Conservation (phyloP, 2,329 filamentous ascomycete species). For the Chrysoporthe austroafricana region DNA sequence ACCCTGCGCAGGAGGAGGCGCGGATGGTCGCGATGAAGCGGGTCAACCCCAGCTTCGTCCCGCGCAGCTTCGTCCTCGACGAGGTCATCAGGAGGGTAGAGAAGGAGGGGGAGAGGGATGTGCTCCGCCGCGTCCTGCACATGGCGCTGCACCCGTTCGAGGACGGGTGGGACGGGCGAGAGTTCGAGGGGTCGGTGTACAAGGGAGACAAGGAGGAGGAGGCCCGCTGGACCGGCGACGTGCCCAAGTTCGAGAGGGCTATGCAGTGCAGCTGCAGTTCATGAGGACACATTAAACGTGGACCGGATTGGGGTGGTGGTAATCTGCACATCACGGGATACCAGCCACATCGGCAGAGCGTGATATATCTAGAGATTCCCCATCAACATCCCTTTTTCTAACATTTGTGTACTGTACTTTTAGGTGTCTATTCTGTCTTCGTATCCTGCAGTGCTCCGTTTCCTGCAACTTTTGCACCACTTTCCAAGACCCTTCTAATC, state of each 20-base stretch:
- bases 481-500: not conserved
- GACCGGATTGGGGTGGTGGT: too few relatives aligned
- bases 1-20: slow-evolving; percentile 57
- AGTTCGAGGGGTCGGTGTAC: slow-evolving; percentile 53
- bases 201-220: slow-evolving; percentile 72
- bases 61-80: slow-evolving; percentile 89
- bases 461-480: slow-evolving; percentile 15
- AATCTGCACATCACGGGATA: not conserved
- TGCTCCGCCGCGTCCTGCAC: slow-evolving; percentile 77
- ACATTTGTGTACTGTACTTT: not conserved
- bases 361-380: not conserved
- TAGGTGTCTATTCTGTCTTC: slow-evolving; percentile 4
- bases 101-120: slow-evolving; percentile 77
- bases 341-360: not conserved
- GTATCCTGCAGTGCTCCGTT: slow-evolving; percentile 9
- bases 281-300: not conserved
- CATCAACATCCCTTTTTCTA: not conserved
- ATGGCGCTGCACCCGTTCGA: slow-evolving; percentile 85
- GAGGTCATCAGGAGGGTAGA: slow-evolving; percentile 91
- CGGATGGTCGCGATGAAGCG: slow-evolving; percentile 76
- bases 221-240: slow-evolving; percentile 81
- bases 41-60: slow-evolving; percentile 92
- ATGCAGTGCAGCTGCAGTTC: slow-evolving; percentile 98
- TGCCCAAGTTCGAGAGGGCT: slow-evolving; percentile 75
- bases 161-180: slow-evolving; percentile 68